Percentiles rank a stretch among this genome's conserved stretches.
These are phyloP conservation scores for Chlamydomonas asymmetrica DNA, from an alignment of 139 green algal genomes.

Conservation along the genomic window DNA sequence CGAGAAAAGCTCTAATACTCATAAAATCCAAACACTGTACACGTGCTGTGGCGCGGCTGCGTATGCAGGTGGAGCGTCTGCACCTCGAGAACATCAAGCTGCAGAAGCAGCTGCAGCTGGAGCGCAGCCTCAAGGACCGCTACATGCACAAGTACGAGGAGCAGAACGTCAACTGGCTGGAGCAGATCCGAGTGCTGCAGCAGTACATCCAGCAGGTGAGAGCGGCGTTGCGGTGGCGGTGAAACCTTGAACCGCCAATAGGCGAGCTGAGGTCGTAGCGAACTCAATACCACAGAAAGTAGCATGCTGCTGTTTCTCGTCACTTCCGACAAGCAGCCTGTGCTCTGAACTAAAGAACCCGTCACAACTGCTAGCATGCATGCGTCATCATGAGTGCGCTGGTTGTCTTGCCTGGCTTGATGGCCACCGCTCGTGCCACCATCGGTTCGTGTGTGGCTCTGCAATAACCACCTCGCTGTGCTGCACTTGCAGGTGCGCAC, in stretches of 20 bases:
- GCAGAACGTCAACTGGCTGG: constrained; percentile 47
- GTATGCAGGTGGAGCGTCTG: constrained; percentile 30
- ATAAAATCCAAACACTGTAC: no score
- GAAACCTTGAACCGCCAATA: no score
- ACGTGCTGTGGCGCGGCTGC: no score
- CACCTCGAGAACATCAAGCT: constrained; percentile 41
- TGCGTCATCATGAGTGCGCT: no score
- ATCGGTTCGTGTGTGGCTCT: not conserved
- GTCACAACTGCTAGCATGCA: no score
- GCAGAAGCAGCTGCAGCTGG: constrained; percentile 43
- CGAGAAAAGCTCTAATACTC: no score
- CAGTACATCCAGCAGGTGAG: constrained; percentile 45
- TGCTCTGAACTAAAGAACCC: no score
- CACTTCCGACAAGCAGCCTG: no score
- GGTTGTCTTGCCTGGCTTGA: not conserved
- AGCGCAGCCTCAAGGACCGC: constrained; percentile 40
- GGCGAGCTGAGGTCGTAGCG: no score
- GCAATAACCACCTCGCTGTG: not conserved
- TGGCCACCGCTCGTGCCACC: not conserved
- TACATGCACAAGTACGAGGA: constrained; percentile 58
- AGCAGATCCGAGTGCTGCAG: constrained; percentile 49
- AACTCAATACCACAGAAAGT: no score
- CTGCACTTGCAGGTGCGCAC: constrained; percentile 24
- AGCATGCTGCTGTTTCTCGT: no score
- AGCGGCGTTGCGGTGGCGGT: not conserved